Evolutionary conservation across 2,329 filamentous ascomycete genomes (phyloP).

Genomic region (Penicillium paneum): DNA sequence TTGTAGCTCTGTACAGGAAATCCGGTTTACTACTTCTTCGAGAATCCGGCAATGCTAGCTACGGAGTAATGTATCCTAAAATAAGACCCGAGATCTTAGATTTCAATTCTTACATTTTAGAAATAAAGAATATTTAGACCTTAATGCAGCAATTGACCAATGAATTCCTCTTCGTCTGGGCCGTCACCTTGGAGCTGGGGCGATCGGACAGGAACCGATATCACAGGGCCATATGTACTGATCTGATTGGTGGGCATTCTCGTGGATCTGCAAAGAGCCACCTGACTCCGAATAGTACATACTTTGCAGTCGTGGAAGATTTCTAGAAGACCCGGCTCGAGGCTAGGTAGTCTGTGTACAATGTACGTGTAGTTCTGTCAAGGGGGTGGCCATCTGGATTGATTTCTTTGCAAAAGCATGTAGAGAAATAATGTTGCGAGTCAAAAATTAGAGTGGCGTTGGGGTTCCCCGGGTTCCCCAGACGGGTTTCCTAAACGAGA

Average conservation of each 20-base stretch:
- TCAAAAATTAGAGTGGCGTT: constrained; percentile 8
- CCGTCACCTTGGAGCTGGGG: background rate
- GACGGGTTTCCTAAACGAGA: constrained; percentile 10
- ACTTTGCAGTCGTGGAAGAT: background rate
- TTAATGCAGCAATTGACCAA: constrained; percentile 1
- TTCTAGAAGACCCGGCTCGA: constrained; percentile 3
- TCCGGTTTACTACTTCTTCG: too few species aligned
- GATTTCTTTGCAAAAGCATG: background rate
- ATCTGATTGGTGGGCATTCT: background rate
- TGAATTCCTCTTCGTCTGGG: background rate
- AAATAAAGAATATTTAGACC: background rate
- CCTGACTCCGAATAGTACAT: constrained; percentile 3
- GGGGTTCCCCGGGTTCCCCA: constrained; percentile 4
- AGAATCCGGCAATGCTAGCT: background rate
- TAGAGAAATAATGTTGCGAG: background rate
- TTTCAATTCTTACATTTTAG: background rate
- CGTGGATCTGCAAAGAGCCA: constrained; percentile 3
- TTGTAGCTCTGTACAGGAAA: background rate
- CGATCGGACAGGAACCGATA: constrained; percentile 4
- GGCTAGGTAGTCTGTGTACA: background rate
- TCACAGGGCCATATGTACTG: background rate
- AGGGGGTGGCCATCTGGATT: constrained; percentile 2
- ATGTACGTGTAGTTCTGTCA: background rate
- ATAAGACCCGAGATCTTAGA: background rate
- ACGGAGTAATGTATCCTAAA: background rate